phyloP scores from a whole-genome alignment of 2,329 filamentous ascomycete species.

The Didymella sp. region DNA sequence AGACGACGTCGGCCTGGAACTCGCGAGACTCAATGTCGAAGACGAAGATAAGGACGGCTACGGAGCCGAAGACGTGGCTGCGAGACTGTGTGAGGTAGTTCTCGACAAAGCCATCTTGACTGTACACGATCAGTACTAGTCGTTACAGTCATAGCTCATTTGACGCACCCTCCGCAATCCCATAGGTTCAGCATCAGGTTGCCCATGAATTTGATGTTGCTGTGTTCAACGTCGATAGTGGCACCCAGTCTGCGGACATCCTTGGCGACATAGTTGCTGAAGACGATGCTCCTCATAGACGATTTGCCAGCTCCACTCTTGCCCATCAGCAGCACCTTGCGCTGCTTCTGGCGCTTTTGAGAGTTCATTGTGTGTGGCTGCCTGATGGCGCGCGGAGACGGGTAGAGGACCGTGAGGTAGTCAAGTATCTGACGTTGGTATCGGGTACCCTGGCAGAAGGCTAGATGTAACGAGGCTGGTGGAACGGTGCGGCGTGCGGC shows the following conservation, averaged over 20 bases:
- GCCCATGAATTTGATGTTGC: conserved; percentile 97
- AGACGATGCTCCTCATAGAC: conserved; percentile 98
- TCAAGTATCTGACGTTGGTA: neutral
- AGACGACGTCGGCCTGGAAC: conserved; percentile 89
- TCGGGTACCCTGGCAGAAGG: neutral
- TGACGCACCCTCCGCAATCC: conserved; percentile 86
- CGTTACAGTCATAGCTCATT: neutral
- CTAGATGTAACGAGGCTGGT: neutral
- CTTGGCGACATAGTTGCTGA: conserved; percentile 97
- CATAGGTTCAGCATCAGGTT: conserved; percentile 97
- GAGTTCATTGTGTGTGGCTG: conserved; percentile 42
- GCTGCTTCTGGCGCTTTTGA: conserved; percentile 59
- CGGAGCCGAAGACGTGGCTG: conserved; percentile 94
- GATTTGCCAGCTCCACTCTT: conserved; percentile 98
- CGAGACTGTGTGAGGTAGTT: conserved; percentile 97
- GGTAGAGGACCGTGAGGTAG: neutral
- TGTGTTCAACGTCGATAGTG: conserved; percentile 98
- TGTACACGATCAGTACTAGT: conserved; percentile 43
- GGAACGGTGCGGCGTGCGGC: neutral
- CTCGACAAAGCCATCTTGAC: conserved; percentile 98
- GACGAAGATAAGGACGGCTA: conserved; percentile 97
- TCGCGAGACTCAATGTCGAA: conserved; percentile 98
- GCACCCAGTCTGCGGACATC: conserved; percentile 92
- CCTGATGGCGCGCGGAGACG: neutral
- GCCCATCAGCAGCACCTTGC: conserved; percentile 69